Percentiles rank a stretch among this genome's conserved stretches.
Evolutionary conservation across 2,329 filamentous ascomycete genomes (phyloP).

Genomic region (Zymoseptoria ardabiliae): DNA sequence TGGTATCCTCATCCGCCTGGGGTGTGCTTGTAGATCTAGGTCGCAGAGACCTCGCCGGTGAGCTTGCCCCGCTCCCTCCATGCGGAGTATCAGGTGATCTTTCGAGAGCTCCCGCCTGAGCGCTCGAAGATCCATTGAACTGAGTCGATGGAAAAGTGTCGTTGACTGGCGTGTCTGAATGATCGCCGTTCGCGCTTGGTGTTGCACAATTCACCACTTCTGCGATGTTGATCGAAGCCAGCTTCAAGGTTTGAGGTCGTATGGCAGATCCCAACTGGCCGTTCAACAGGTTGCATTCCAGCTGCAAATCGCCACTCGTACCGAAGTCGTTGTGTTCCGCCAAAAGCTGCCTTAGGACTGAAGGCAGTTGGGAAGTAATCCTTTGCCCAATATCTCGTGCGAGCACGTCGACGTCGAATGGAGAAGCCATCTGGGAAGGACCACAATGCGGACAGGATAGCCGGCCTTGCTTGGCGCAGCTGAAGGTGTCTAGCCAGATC

Average conservation of each 20-base stretch:
- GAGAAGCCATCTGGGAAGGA: neutral
- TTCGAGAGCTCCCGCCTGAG: neutral
- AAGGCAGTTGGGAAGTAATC: constrained; percentile 13
- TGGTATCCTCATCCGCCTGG: constrained; percentile 9
- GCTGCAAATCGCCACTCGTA: constrained; percentile 9
- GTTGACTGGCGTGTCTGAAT: neutral
- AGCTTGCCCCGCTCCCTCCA: neutral
- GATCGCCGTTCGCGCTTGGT: neutral
- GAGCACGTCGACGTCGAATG: constrained; percentile 11
- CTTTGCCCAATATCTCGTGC: constrained; percentile 14
- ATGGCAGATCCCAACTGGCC: constrained; percentile 3
- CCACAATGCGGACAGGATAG: neutral
- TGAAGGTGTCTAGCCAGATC: neutral
- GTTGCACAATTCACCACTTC: neutral
- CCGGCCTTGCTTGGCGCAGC: no score
- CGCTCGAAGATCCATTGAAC: neutral
- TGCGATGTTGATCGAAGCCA: constrained; percentile 15
- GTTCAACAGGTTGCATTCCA: constrained; percentile 15
- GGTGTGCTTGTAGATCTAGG: constrained; percentile 1
- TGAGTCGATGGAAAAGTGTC: neutral
- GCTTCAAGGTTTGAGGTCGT: constrained; percentile 5
- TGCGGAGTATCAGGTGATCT: neutral
- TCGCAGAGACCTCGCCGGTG: constrained; percentile 5
- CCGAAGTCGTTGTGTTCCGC: constrained; percentile 4
- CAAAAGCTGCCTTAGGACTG: constrained; percentile 11